Base-by-base conservation (phyloP, 2,329 filamentous ascomycete species). In the Hymenoscyphus linearis region DNA sequence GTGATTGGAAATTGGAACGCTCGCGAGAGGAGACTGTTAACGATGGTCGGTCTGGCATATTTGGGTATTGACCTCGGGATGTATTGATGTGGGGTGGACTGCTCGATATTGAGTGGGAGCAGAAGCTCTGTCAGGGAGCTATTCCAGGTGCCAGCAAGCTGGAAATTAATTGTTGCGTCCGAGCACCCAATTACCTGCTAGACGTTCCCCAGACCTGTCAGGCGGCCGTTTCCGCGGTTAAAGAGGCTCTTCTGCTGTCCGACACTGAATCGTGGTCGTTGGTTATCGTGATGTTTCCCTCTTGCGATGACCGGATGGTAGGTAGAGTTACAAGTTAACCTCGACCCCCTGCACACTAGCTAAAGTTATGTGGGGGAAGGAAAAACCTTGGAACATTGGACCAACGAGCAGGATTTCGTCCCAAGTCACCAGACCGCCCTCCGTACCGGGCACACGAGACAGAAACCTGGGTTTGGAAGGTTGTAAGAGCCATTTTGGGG, bases 1-100 rank as follows among this genome's bases (percentile, higher is more conserved):
- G 73, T 22, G 77, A 70, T 55, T 76, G 73, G 66, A 81, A 81
- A 64, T 75, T 79, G 34, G 78, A 67, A 75, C 67, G 71, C 54
- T 62, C 65, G 54, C 69, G 69, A 9, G 58, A 31, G 3, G 57
- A 53, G 35, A 36, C 50, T 34, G 52, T 40, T 34, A 40, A 36
- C 7, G 59, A 50, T 25, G 60, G 61, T 59, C 58, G 63, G 22
- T 36, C 34, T 40, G 57, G 44, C 44, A 50, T 50, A 22, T 50
- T 50, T n/a, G n/a, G n/a, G n/a, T n/a, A n/a, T n/a, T n/a, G n/a
- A n/a, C n/a, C n/a, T n/a, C n/a, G 12, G 18, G 18, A 26, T 25
- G n/a, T 25, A n/a, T n/a, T 6, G 12, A 25, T 50, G 18, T 47
- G 40, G 44, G 44, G 44, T 22, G 44, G 9, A 22, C 7, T 47